These are phyloP conservation scores for Volvariella volvacea DNA, from an alignment of 1,284 basidiomycete genomes.

Conservation along the genomic window DNA sequence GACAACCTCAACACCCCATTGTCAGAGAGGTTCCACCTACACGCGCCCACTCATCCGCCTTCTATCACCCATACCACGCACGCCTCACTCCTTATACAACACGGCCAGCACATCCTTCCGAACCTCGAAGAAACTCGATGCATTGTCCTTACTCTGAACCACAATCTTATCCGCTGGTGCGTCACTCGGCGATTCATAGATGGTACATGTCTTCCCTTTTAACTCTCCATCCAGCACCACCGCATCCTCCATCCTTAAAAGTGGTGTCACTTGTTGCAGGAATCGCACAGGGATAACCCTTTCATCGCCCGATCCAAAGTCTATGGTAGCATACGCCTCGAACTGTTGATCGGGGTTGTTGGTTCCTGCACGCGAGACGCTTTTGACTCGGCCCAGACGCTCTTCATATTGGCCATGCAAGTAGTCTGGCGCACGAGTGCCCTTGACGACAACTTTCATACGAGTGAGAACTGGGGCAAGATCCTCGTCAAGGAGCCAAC, in stretches of 20 bases:
- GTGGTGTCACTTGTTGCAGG: conserved; percentile 31
- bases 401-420: conserved; percentile 50
- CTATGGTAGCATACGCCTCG: conserved; percentile 34
- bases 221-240: conserved; percentile 27
- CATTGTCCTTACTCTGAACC: conserved; percentile 23
- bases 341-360: conserved; percentile 12
- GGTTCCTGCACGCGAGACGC: conserved; percentile 22
- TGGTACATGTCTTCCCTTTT: conserved; percentile 20
- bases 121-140: conserved; percentile 18
- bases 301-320: conserved; percentile 24
- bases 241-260: conserved; percentile 28
- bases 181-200: conserved; percentile 31
- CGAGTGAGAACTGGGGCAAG: conserved; percentile 28
- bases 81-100: conserved; percentile 7
- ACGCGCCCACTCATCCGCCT: too few species aligned
- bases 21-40: too few species aligned
- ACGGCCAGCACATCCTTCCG: conserved; percentile 15
- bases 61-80: too few species aligned
- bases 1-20: too few species aligned
- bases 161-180: conserved; percentile 22
- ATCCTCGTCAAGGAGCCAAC: conserved; percentile 43
- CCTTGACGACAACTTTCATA: conserved; percentile 44
- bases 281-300: conserved; percentile 30
- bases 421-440: conserved; percentile 41
- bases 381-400: conserved; percentile 33